A percentile compares a stretch with the other conserved stretches of the same genome.
These are phyloP conservation scores for Calocera viscosa DNA, from an alignment of 768 basidiomycete genomes.

Conservation along the genomic window DNA sequence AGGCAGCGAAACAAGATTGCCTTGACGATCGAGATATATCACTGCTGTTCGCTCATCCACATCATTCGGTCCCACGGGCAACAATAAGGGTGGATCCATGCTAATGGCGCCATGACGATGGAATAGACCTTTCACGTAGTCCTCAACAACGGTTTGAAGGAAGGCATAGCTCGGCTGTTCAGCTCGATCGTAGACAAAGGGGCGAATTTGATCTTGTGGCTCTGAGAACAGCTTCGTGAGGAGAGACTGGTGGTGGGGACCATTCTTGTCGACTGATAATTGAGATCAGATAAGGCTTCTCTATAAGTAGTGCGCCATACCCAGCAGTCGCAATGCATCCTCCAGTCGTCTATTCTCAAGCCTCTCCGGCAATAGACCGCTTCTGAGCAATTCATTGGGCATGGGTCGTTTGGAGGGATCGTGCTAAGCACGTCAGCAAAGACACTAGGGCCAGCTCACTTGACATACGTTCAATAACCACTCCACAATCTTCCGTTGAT, in stretches of 20 bases:
- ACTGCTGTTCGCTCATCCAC: constrained; percentile 51
- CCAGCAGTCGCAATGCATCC: constrained; percentile 61
- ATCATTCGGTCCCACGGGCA: constrained; percentile 44
- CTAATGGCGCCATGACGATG: constrained; percentile 82
- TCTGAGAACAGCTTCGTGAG: constrained; percentile 68
- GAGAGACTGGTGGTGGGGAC: constrained; percentile 66
- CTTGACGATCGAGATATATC: constrained; percentile 65
- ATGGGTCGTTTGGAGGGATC: constrained; percentile 65
- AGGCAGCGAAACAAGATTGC: constrained; percentile 61
- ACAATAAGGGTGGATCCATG: constrained; percentile 71
- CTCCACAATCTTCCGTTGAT: constrained; percentile 58
- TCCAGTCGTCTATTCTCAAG: constrained; percentile 81
- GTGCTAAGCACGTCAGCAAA: constrained; percentile 73
- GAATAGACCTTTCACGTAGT: constrained; percentile 64
- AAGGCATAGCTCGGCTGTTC: constrained; percentile 47
- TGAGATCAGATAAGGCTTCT: neutral
- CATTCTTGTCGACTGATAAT: constrained; percentile 56
- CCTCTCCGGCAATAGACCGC: constrained; percentile 57
- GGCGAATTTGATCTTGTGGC: constrained; percentile 48
- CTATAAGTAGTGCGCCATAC: constrained; percentile 32
- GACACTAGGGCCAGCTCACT: neutral
- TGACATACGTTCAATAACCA: neutral
- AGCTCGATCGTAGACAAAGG: constrained; percentile 63
- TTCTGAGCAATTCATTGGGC: constrained; percentile 72
- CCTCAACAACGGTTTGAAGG: constrained; percentile 62